phyloP scores from a whole-genome alignment of 2,329 filamentous ascomycete genomes.

The Cladosporium sphaerospermum region DNA sequence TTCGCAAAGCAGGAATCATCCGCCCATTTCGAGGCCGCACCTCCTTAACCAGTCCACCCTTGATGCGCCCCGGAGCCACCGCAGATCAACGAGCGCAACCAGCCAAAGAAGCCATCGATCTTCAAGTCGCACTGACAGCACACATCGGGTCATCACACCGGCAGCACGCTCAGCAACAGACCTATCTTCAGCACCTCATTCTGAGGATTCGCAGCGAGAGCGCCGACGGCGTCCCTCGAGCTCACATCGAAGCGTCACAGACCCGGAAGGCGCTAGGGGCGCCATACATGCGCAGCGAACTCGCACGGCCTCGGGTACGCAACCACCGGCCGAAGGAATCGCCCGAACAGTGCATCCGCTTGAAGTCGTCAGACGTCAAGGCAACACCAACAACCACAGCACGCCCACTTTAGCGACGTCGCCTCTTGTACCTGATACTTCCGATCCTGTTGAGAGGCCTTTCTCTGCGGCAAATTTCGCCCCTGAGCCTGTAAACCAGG shows the following conservation, averaged over 20 bases:
- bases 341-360: constrained; percentile 10
- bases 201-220: constrained; percentile 22
- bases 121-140: constrained; percentile 36
- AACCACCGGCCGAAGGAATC: not conserved
- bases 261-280: constrained; percentile 26
- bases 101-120: constrained; percentile 23
- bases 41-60: constrained; percentile 37
- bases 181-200: constrained; percentile 38
- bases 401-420: constrained; percentile 14
- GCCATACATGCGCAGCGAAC: constrained; percentile 1
- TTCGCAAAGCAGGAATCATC: constrained; percentile 20
- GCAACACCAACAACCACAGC: constrained; percentile 14
- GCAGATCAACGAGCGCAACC: constrained; percentile 40
- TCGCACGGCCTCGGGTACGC: constrained; percentile 14
- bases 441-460: constrained; percentile 14
- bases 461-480: constrained; percentile 24
- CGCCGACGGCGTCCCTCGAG: constrained; percentile 34
- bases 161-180: constrained; percentile 62
- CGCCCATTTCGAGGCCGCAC: constrained; percentile 43
- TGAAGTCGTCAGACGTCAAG: constrained; percentile 14
- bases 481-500: constrained; percentile 18
- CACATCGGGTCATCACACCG: constrained; percentile 40
- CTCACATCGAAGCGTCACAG: constrained; percentile 39
- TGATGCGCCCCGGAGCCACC: constrained; percentile 27
- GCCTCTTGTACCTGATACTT: constrained; percentile 9